Evolutionary conservation across 2,329 filamentous ascomycete species (phyloP).

Genomic region (Dactylellina sp.): DNA sequence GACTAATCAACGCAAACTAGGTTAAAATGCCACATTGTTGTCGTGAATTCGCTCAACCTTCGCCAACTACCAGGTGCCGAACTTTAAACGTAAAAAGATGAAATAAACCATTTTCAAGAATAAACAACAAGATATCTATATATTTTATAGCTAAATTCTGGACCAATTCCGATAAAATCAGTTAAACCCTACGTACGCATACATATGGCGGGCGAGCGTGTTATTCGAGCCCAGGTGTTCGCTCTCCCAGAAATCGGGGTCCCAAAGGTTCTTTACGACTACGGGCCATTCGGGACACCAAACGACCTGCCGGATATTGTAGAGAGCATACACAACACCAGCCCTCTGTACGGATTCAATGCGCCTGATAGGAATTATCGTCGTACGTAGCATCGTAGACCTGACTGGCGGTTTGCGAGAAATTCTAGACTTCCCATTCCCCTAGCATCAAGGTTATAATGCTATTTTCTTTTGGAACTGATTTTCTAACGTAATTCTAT

Average conservation of each 20-base stretch:
- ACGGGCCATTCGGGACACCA: conserved; percentile 16
- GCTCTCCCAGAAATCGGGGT: conserved; percentile 6
- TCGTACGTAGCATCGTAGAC: conserved; percentile 13
- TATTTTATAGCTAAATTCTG: no score
- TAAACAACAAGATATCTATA: no score
- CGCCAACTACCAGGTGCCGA: neutral
- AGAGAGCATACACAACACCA: conserved; percentile 8
- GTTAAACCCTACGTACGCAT: no score
- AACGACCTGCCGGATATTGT: conserved; percentile 14
- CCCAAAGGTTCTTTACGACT: conserved; percentile 16
- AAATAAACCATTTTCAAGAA: no score
- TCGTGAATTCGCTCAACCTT: neutral
- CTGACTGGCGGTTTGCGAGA: neutral
- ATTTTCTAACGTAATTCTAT: no score
- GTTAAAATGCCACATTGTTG: conserved; percentile 38
- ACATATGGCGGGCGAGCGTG: neutral
- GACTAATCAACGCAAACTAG: conserved; percentile 39
- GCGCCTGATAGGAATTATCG: neutral
- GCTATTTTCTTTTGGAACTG: no score
- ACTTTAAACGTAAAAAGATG: neutral
- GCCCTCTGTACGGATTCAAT: conserved; percentile 26
- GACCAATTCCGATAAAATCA: no score
- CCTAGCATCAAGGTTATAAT: no score
- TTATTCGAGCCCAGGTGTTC: conserved; percentile 21
- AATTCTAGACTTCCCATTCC: no score